Evolutionary conservation across 1,139 yeast genomes (phyloP).

Genomic region (Kodamaea sp.): DNA sequence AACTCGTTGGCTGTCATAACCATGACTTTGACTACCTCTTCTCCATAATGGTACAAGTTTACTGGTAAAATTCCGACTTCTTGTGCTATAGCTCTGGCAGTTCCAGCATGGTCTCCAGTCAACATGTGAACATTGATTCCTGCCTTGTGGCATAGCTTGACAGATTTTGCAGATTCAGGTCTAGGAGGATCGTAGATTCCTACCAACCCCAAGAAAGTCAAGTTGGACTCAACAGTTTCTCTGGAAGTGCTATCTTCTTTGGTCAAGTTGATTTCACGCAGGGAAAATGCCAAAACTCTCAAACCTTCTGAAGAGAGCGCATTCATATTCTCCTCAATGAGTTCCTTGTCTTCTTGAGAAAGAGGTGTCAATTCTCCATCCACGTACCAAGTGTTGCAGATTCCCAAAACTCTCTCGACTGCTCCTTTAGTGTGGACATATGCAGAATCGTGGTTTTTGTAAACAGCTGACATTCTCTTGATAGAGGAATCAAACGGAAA

Average conservation of each 20-base stretch:
- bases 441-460: constrained; percentile 32
- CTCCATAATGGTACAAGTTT: constrained; percentile 62
- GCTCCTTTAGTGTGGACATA: constrained; percentile 74
- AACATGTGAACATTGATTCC: constrained; percentile 85
- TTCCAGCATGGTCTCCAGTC: constrained; percentile 83
- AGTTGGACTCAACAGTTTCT: constrained; percentile 52
- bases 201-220: constrained; percentile 66
- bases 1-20: constrained; percentile 77
- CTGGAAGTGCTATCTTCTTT: constrained; percentile 38
- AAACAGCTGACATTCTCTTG: constrained; percentile 73
- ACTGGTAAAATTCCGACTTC: constrained; percentile 83
- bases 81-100: constrained; percentile 80
- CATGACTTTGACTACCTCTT: constrained; percentile 64
- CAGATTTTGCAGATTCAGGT: constrained; percentile 68
- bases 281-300: constrained; percentile 73
- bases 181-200: constrained; percentile 88
- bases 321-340: constrained; percentile 60
- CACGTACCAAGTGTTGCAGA: constrained; percentile 60
- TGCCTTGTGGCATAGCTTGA: constrained; percentile 67
- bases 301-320: constrained; percentile 68
- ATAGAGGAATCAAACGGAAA: constrained; percentile 79
- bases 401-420: constrained; percentile 65
- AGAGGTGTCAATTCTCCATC: constrained; percentile 33
- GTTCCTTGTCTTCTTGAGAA: constrained; percentile 39
- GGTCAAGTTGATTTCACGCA: constrained; percentile 25